Base-by-base conservation (phyloP, 164 flowering plant species). In the Liriodendron chinense region DNA sequence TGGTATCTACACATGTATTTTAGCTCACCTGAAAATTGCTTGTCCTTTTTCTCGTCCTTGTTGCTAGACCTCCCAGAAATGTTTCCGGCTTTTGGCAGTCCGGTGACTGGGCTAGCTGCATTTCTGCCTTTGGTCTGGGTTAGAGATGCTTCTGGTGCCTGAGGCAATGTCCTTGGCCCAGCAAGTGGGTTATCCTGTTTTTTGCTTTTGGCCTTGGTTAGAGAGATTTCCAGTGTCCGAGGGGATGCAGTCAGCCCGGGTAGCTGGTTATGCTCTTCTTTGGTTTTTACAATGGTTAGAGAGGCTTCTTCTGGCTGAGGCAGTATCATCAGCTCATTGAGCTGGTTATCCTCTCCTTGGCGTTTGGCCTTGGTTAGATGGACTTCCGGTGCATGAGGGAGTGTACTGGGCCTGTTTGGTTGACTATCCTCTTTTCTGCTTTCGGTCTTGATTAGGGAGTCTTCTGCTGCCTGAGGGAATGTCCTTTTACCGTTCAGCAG, bases 101-200 rank as follows among this genome's bases (percentile, higher is more conserved):
- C 57, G 49, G 47, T n/a, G 34, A n/a, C 4, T 53, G 13, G 1
- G 59, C 18, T 16, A 53, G 72, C 80, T 62, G 79, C 78, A 72
- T 77, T 81, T 76, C 65, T 74, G 75, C 76, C 80, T 72, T 74
- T 85, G 73, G 9, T 68, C 62, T 65, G 81, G 73, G 66, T 73
- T 66, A 70, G 68, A 23, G 83, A 47, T 49, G 67, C 68, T 64
- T 81, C 80, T 25, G 68, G 71, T 24, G 62, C 70, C 18, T 53
- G 20, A 12, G 13, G 59, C 2, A 2, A 53, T 53, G 10, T 16
- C 59, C 18, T 53, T 16, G 0, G 3, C 18, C 59, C 59, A 13
- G 59, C 59, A 53, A 53, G 13, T 53, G 59, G 59, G 20, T 53
- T 53, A 0, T 53, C 59, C 59, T 53, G 20, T 10, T 16, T 53